A percentile compares a stretch with the other conserved stretches of the same genome.
Conservation (phyloP, 1,139 yeast genomes). For the Yueomyces sp. region DNA sequence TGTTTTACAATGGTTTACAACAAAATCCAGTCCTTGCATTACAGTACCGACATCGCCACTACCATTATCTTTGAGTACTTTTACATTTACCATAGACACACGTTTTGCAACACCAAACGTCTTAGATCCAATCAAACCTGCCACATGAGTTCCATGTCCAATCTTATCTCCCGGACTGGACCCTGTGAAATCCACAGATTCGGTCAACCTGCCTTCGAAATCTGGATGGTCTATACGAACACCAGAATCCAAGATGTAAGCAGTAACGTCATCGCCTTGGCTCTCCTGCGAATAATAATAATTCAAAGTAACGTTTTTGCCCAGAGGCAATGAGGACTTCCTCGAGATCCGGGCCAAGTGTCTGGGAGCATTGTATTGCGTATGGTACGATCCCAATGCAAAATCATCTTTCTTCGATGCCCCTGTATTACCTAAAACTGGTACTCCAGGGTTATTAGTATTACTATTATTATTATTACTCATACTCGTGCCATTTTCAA, state of each 20-base stretch:
- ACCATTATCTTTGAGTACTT: slow-evolving; percentile 53
- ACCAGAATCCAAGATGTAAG: slow-evolving; percentile 78
- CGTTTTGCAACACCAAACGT: slow-evolving; percentile 74
- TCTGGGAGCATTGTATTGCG: slow-evolving; percentile 37
- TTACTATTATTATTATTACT: no score
- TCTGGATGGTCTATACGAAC: slow-evolving; percentile 46
- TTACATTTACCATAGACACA: slow-evolving; percentile 52
- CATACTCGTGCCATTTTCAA: no score
- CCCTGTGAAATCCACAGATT: slow-evolving; percentile 49
- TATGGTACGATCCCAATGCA: slow-evolving; percentile 9
- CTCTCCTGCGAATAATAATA: slow-evolving; percentile 34
- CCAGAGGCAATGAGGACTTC: slow-evolving; percentile 27
- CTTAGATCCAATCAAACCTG: slow-evolving; percentile 72
- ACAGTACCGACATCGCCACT: slow-evolving; percentile 58
- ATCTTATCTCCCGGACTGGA: slow-evolving; percentile 52
- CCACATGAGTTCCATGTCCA: slow-evolving; percentile 81
- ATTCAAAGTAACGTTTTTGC: slow-evolving; percentile 17
- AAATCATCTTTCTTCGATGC: slow-evolving; percentile 24
- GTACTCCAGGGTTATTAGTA: slow-evolving; percentile 1
- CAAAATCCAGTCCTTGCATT: slow-evolving; percentile 58
- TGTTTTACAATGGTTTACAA: slow-evolving; percentile 42
- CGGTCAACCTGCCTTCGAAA: slow-evolving; percentile 47
- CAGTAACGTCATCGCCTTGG: slow-evolving; percentile 44
- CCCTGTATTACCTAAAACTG: slow-evolving; percentile 4
- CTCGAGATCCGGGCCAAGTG: slow-evolving; percentile 59